Conservation (phyloP, 2,329 filamentous ascomycete genomes). For the Colletotrichum orbiculare region DNA sequence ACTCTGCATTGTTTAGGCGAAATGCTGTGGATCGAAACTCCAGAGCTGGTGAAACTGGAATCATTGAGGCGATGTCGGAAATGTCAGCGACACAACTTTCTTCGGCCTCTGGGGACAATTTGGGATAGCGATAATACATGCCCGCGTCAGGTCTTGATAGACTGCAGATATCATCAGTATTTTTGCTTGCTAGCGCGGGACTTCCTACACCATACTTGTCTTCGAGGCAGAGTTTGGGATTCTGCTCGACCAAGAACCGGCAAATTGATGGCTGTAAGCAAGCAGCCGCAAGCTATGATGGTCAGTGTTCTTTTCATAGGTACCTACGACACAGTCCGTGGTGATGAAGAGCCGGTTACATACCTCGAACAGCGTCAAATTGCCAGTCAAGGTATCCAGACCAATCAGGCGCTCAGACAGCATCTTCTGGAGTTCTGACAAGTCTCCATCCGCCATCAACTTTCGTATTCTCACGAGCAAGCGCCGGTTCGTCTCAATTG, state of each 20-base stretch:
- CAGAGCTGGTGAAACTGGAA: too few species aligned
- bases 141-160: neutral
- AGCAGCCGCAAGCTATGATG: neutral
- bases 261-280: neutral
- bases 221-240: neutral
- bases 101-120: too few species aligned
- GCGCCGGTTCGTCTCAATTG: accelerated
- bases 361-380: conserved; percentile 11
- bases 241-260: conserved; percentile 8
- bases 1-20: too few species aligned
- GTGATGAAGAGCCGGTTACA: neutral
- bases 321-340: neutral
- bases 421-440: neutral
- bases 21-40: too few species aligned
- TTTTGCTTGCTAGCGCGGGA: neutral
- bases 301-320: too few species aligned
- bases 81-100: too few species aligned
- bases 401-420: neutral
- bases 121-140: too few species aligned
- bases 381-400: neutral
- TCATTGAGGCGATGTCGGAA: too few species aligned
- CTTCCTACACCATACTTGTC: conserved; percentile 1
- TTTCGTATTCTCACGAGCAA: neutral
- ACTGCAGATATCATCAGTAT: neutral
- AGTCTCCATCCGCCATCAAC: neutral